Base-by-base conservation (phyloP, 805 yeast genomes). In the Brettanomyces nanus region DNA sequence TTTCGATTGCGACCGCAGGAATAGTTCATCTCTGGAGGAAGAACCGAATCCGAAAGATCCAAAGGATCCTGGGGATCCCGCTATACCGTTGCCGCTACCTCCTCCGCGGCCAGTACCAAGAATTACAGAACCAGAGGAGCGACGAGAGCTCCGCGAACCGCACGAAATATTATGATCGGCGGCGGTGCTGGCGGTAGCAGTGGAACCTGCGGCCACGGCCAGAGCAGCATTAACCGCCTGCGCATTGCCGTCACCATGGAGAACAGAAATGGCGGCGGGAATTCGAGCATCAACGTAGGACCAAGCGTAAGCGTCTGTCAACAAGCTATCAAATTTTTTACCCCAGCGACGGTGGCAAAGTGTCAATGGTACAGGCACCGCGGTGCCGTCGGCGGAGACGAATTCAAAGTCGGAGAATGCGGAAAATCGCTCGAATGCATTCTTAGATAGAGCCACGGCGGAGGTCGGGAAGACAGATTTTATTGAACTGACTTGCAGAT, bases 301-400 rank as follows among this genome's bases (percentile, higher is more conserved):
- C 41, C 73, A 63, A 0, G 80, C 75, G 53, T 81, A 84, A 1
- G 80, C 83, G 47, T 72, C 69, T 0, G 86, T 66, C 28, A 83
- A 54, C 14, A 82, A 44, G 45, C 68, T 67, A 45, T 79, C 78
- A 51, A 84, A 84, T 44, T 73, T 78, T 25, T 73, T 57, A 1
- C 92, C 92, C 94, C 94, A 84, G 51, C 92, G 65, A 46, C 77
- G 80, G 46, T 83, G 66, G 37, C 84, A 63, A 4, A 83, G 60
- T 45, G 64, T 67, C 34, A 76, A 42, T 1, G 89, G 80, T 4
- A 79, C 75, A 0, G 80, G 75, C 13, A 80, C 65, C n/a, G 77
- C 59, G 32, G 75, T 79, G 6, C 89, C 90, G 48, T 76, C 84
- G n/a, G 73, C 65, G 1, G 84, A 71, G 7, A 82, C 68, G 35